Evolutionary conservation across 2,329 filamentous ascomycete genomes (phyloP).

Genomic region (Cercospora citrullina): DNA sequence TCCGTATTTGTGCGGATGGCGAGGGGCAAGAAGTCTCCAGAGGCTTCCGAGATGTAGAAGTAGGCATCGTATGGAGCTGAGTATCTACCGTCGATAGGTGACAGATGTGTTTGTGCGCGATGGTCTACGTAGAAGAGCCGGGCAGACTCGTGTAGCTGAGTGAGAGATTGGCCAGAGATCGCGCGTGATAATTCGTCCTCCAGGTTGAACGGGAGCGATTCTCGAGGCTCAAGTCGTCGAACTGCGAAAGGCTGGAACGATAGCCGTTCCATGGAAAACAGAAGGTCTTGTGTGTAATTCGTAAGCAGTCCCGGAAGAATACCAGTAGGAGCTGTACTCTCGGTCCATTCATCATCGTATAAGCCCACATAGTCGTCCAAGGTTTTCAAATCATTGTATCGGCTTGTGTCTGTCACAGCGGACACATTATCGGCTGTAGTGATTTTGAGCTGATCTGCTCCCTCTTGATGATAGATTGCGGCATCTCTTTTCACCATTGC

Average conservation of each 20-base stretch:
- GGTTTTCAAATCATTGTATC: slow-evolving; percentile 26
- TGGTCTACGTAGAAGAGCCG: slow-evolving; percentile 50
- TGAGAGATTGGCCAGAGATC: slow-evolving; percentile 40
- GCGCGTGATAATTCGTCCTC: slow-evolving; percentile 35
- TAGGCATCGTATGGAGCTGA: slow-evolving; percentile 49
- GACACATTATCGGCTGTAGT: slow-evolving; percentile 1
- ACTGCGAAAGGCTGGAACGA: slow-evolving; percentile 47
- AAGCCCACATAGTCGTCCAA: slow-evolving; percentile 44
- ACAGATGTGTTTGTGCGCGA: slow-evolving; percentile 39
- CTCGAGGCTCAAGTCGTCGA: slow-evolving; percentile 37
- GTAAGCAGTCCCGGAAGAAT: slow-evolving; percentile 42
- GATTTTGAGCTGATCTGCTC: background rate
- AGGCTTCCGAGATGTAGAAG: slow-evolving; percentile 49
- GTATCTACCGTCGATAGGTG: slow-evolving; percentile 34
- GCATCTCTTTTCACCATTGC: background rate
- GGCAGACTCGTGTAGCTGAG: slow-evolving; percentile 39
- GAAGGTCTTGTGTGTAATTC: slow-evolving; percentile 51
- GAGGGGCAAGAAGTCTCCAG: slow-evolving; percentile 50
- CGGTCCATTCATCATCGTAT: slow-evolving; percentile 47
- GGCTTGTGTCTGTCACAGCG: background rate
- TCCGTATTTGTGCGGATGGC: slow-evolving; percentile 52
- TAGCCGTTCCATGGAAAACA: slow-evolving; percentile 53
- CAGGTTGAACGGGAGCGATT: slow-evolving; percentile 44
- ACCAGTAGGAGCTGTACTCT: slow-evolving; percentile 40
- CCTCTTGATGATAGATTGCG: background rate